These are phyloP conservation scores for Lipomyces chichibuensis DNA, from an alignment of 805 yeast species.

Conservation along the genomic window DNA sequence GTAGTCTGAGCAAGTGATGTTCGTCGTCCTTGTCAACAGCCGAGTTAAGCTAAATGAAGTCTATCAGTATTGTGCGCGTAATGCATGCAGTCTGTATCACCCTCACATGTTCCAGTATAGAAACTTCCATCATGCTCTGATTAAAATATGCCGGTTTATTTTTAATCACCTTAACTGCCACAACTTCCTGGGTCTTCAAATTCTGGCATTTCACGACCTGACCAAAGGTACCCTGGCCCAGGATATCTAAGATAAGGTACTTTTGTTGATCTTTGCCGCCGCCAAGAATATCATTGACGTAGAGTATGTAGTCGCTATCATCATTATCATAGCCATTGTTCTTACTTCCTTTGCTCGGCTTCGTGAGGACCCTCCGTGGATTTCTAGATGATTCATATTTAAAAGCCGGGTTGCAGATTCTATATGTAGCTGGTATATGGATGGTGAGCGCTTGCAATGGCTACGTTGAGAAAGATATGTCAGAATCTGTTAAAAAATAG, in stretches of 20 bases:
- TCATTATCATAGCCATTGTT: conserved; percentile 88
- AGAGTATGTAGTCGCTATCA: conserved; percentile 86
- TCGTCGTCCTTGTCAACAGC: conserved; percentile 69
- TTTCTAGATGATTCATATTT: conserved; percentile 81
- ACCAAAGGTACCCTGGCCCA: conserved; percentile 98
- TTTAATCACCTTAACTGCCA: conserved; percentile 93
- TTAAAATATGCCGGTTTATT: conserved; percentile 88
- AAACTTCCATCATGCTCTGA: conserved; percentile 89
- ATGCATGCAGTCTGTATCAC: background rate
- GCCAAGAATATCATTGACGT: conserved; percentile 92
- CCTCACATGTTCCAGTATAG: conserved; percentile 66
- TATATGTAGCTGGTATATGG: conserved; percentile 75
- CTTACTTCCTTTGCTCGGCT: conserved; percentile 79
- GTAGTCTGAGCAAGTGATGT: conserved; percentile 73
- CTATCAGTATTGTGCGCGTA: background rate
- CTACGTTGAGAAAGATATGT: conserved; percentile 45
- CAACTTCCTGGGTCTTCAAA: conserved; percentile 75
- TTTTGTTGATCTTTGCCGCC: conserved; percentile 70
- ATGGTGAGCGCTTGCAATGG: conserved; percentile 82
- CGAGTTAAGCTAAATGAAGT: conserved; percentile 53
- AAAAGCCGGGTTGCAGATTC: conserved; percentile 82
- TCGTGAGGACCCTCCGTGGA: conserved; percentile 89
- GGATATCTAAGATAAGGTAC: conserved; percentile 74
- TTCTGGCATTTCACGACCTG: conserved; percentile 95
- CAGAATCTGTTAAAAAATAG: background rate